Evolutionary conservation across 2,329 filamentous ascomycete genomes (phyloP), one percentile per base, ranked within the genome.

Genomic region (Trichoderma koningii): DNA sequence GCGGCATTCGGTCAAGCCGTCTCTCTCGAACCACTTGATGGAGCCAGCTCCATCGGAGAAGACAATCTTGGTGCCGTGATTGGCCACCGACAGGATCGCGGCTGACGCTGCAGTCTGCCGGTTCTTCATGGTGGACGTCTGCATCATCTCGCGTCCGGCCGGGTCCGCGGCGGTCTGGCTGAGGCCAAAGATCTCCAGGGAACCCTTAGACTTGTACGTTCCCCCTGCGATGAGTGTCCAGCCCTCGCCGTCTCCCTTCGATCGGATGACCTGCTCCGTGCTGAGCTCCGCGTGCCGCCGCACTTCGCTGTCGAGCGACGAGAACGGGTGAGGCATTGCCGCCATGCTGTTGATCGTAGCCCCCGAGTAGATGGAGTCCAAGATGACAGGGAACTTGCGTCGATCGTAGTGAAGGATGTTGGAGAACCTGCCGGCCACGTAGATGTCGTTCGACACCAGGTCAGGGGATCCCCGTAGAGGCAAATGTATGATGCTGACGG

Each of bases 191-290:
- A 97, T 79, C 73, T 98, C 94, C 2, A 98, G 80, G 0, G 90
- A 93, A 0, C 94, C 94, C 75, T 95, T 93, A 38, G 90, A 92
- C 70, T 95, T 96, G 79, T 97, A 97, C 73, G 94, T 91, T 5
- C 93, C 94, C 45, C 90, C 91, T 3, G 92, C 91, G 59, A 97
- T 85, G 28, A 97, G 77, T 0, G 89, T 93, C 52, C 88, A 82
- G 0, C 88, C 84, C 14, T 76, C 83, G 0, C 77, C 71, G 0
- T 75, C 74, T n/a, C 72, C 76, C 69, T 89, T 89, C n/a, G 82
- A 81, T 19, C 79, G 77, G 68, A 75, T 79, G 14, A 86, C 79
- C 68, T 82, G 82, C 63, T 85, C 82, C 62, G 81, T 76, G 12
- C 86, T 84, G 21, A 89, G 77, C 66, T 84, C 80, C 21, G 82